phyloP scores from a whole-genome alignment of 1,284 basidiomycete species.

The Mixia osmundae region DNA sequence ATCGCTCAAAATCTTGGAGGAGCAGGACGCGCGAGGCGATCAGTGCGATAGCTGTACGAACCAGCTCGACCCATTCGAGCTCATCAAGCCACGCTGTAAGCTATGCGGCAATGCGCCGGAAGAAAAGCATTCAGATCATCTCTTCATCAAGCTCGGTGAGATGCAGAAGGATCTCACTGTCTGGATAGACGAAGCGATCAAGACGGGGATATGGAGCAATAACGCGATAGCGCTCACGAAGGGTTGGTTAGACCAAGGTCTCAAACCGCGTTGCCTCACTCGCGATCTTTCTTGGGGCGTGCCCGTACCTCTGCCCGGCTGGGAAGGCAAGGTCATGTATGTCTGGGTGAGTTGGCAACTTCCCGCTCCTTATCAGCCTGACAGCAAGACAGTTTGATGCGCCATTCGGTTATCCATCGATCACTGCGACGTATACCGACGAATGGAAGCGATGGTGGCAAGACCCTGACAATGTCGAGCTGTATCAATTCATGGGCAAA shows the following conservation, averaged over 20 bases:
- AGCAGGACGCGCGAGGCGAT: constrained; percentile 89
- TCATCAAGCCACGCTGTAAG: constrained; percentile 87
- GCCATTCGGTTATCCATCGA: constrained; percentile 89
- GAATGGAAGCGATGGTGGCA: constrained; percentile 98
- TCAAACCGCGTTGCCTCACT: constrained; percentile 76
- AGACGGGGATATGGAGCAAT: constrained; percentile 67
- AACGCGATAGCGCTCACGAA: constrained; percentile 84
- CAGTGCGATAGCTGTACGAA: constrained; percentile 91
- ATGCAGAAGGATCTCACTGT: constrained; percentile 65
- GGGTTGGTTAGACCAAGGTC: constrained; percentile 61
- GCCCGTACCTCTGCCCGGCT: constrained; percentile 53
- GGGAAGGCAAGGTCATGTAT: constrained; percentile 93
- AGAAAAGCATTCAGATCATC: constrained; percentile 47
- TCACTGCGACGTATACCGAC: constrained; percentile 82
- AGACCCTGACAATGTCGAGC: constrained; percentile 65
- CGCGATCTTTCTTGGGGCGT: constrained; percentile 94
- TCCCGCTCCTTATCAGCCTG: neutral
- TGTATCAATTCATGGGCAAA: constrained; percentile 87
- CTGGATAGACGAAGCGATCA: constrained; percentile 63
- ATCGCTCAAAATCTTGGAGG: too few relatives aligned
- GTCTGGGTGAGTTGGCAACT: constrained; percentile 17
- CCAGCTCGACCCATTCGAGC: constrained; percentile 65
- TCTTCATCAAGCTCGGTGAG: constrained; percentile 68
- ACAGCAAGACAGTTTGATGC: constrained; percentile 60
- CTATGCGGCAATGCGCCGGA: constrained; percentile 50